phyloP scores from a whole-genome alignment of 768 basidiomycete genomes.

The Lactifluus subvellereus region DNA sequence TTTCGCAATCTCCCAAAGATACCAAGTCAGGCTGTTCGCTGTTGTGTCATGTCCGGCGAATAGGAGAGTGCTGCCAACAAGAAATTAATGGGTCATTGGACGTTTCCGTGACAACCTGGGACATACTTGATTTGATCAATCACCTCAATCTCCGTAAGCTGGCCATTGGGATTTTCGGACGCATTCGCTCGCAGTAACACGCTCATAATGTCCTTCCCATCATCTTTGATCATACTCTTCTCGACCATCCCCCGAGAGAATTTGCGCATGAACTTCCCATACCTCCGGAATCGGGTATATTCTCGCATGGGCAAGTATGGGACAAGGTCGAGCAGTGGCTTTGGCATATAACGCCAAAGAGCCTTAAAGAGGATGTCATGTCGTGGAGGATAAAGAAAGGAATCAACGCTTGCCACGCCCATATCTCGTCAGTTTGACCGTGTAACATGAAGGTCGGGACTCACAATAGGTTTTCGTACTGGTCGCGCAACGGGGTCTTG shows the following conservation, averaged over 20 bases:
- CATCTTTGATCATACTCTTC: background rate
- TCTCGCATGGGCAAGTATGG: constrained; percentile 17
- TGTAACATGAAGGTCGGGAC: background rate
- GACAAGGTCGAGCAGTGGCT: too few species aligned
- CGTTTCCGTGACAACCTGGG: background rate
- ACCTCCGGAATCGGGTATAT: constrained; percentile 9
- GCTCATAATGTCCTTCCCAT: constrained; percentile 26
- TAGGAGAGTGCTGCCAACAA: too few species aligned
- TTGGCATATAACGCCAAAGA: too few species aligned
- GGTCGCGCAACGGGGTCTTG: constrained; percentile 23
- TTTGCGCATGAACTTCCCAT: constrained; percentile 8
- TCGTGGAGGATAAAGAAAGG: too few species aligned
- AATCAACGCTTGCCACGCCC: too few species aligned
- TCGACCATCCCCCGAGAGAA: constrained; percentile 13
- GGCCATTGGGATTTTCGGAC: background rate
- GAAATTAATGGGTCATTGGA: background rate
- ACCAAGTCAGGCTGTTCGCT: background rate
- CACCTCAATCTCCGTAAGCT: background rate
- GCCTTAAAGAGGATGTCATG: too few species aligned
- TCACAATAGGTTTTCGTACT: constrained; percentile 27
- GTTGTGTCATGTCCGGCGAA: background rate
- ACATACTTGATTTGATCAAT: constrained; percentile 22
- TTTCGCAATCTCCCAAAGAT: too few species aligned
- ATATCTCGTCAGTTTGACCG: background rate
- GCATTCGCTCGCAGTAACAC: constrained; percentile 25